Conservation (phyloP, 176 grass and related monocot species). For the Avena eriantha region DNA sequence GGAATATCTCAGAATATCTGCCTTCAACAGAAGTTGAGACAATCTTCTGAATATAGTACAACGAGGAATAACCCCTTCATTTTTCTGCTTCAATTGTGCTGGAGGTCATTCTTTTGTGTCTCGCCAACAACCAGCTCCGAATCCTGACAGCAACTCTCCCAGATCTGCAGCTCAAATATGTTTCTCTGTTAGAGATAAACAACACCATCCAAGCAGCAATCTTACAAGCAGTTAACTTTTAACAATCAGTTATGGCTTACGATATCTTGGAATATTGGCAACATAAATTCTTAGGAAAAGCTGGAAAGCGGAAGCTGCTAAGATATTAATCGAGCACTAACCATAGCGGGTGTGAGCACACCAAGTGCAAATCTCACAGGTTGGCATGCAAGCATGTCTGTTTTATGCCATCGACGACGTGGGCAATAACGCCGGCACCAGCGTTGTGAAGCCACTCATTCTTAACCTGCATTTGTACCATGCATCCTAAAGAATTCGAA, state of each 20-base stretch:
- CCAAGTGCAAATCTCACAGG: constrained; percentile 27
- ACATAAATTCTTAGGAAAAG: neutral
- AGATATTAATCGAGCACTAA: neutral
- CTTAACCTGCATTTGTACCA: constrained; percentile 62
- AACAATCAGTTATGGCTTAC: neutral
- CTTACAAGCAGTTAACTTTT: neutral
- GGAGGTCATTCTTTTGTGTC: too few relatives aligned
- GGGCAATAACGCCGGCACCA: constrained; percentile 78
- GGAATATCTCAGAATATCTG: neutral
- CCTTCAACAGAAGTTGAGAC: neutral
- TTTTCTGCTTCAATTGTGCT: too few relatives aligned
- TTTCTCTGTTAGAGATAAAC: neutral
- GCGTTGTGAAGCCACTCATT: constrained; percentile 75
- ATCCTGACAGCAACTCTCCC: neutral
- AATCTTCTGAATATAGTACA: neutral
- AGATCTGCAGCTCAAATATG: neutral
- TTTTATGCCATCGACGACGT: constrained; percentile 67
- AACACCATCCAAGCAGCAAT: neutral
- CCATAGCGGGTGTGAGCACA: neutral
- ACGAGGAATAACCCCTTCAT: too few relatives aligned
- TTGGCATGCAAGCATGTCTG: constrained; percentile 55
- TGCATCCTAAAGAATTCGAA: neutral
- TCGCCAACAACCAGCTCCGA: too few relatives aligned
- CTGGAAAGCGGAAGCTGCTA: neutral
- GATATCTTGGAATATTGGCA: neutral